Base-by-base conservation (phyloP, 78 protist genomes). In the Thecamonas trahens region DNA sequence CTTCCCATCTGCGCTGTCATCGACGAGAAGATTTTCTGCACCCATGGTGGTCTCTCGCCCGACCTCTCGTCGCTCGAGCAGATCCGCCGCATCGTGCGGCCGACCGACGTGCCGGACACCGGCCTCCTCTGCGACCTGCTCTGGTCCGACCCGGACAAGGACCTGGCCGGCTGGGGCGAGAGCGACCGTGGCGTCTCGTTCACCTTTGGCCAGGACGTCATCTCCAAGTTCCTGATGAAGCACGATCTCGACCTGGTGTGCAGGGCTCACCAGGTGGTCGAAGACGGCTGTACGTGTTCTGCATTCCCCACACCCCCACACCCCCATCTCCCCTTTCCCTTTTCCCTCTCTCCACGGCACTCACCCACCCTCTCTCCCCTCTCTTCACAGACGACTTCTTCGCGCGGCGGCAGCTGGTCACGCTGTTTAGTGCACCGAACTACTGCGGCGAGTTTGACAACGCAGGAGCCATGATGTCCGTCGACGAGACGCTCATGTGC, bases 331-430 rank as follows among this genome's bases (percentile, higher is more conserved):
- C n/a, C n/a, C n/a, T n/a, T n/a, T n/a, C n/a, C n/a, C 28, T 47
- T 18, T 47, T 47, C 52, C 15, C 52, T 47, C 15, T 13, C 13
- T 47, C 28, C 28, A 47, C 15, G 52, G 15, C 28, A 47, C 15
- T 18, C 15, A 13, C 15, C 52, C 28, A 18, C 52, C 52, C 13
- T 47, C 52, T 13, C 52, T 15, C 13, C 13, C 28, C 13, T n/a
- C n/a, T n/a, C n/a, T n/a, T n/a, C 95, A n/a, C n/a, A n/a, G n/a
- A 97, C 71, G 98, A 97, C 81, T 98, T 98, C 76, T 97, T 97
- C 57, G 99, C 97, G 1, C 81, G 89, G 77, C 74, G 99, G 26
- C 84, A 89, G 82, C 85, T 96, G 47, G 99, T 98, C 22, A 98
- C 99, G 8, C 29, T 96, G 42, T 97, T 97, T 76, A 78, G 92